Evolutionary conservation across 1,139 yeast species (phyloP).

Genomic region (Hansenula sp.): DNA sequence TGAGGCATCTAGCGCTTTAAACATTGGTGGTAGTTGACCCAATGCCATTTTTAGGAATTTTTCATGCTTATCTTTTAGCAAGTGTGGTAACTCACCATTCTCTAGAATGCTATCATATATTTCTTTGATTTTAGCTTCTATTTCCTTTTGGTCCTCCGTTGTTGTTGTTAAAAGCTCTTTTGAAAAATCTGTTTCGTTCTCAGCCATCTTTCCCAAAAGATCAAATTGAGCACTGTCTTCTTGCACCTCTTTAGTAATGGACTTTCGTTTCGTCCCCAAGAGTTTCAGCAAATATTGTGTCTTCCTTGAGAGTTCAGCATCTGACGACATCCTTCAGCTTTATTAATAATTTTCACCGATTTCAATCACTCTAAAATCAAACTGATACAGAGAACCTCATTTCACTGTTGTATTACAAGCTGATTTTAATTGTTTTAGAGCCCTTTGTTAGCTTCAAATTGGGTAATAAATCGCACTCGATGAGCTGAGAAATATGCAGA

Average conservation of each 20-base stretch:
- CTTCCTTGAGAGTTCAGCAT: slow-evolving; percentile 7
- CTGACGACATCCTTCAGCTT: slow-evolving; percentile 10
- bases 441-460: slow-evolving; percentile 2
- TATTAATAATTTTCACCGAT: background rate
- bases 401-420: background rate
- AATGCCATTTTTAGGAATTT: slow-evolving; percentile 40
- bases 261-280: slow-evolving; percentile 25
- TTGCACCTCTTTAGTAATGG: slow-evolving; percentile 17
- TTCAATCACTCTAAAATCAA: slow-evolving; percentile 9
- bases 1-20: slow-evolving; percentile 67
- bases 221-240: slow-evolving; percentile 10
- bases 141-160: slow-evolving; percentile 36
- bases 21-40: slow-evolving; percentile 42
- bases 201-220: slow-evolving; percentile 12
- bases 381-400: background rate
- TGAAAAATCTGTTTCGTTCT: slow-evolving; percentile 8
- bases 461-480: slow-evolving; percentile 5
- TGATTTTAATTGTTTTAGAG: slow-evolving; percentile 1
- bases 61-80: slow-evolving; percentile 27
- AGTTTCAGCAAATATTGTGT: slow-evolving; percentile 15
- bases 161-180: slow-evolving; percentile 35
- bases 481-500: background rate
- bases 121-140: slow-evolving; percentile 33
- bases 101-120: slow-evolving; percentile 25
- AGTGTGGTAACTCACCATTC: slow-evolving; percentile 17